These are phyloP conservation scores for Mycosphaerella sp. DNA, from an alignment of 2,329 filamentous ascomycete genomes.

Conservation along the genomic window DNA sequence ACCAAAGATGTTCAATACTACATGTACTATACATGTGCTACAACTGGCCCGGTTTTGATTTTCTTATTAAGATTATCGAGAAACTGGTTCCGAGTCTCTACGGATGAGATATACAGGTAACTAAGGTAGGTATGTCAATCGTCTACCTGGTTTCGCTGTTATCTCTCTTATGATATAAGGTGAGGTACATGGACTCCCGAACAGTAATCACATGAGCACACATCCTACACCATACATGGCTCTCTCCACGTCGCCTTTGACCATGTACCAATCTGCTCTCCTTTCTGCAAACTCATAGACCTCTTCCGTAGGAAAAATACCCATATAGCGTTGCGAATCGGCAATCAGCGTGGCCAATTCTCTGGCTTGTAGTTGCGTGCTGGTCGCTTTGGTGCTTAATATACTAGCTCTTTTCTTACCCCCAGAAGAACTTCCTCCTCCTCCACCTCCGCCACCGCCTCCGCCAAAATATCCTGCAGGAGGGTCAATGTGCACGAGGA, in stretches of 20 bases:
- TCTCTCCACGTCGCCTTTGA: constrained; percentile 82
- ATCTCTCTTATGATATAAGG: no score
- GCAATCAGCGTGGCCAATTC: constrained; percentile 94
- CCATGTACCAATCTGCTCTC: constrained; percentile 89
- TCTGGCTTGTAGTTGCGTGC: constrained; percentile 69
- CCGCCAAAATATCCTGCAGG: constrained; percentile 26
- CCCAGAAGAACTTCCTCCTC: neutral
- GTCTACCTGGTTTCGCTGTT: no score
- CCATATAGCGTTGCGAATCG: constrained; percentile 80
- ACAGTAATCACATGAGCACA: constrained; percentile 72
- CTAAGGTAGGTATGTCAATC: no score
- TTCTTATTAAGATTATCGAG: no score
- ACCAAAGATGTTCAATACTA: neutral
- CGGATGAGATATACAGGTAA: no score
- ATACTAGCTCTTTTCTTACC: constrained; percentile 27
- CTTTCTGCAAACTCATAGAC: constrained; percentile 96
- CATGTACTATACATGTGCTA: no score
- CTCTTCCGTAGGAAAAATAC: constrained; percentile 91
- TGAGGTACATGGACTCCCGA: no score
- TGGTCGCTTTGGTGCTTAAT: constrained; percentile 23
- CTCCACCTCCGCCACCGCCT: no score
- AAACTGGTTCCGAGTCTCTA: no score
- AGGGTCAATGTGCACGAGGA: constrained; percentile 62
- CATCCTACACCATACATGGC: constrained; percentile 98
- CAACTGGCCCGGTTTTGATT: no score